Evolutionary conservation across 2,329 filamentous ascomycete species (phyloP).

Genomic region (Dothiorella sarmentorum): DNA sequence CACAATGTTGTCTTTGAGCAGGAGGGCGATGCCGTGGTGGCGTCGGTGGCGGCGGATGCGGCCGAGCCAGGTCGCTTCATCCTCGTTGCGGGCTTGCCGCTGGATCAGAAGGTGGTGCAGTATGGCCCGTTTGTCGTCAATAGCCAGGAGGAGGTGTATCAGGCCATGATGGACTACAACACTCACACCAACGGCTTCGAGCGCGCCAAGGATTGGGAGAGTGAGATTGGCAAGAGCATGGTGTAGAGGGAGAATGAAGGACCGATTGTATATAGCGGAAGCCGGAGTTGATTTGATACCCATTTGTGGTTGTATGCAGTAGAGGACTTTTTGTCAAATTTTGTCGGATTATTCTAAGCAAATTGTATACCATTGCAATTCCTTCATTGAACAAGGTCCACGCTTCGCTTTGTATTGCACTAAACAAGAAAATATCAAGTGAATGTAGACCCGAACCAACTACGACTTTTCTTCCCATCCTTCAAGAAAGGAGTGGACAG

Average conservation of each 20-base stretch:
- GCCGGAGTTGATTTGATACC: no score
- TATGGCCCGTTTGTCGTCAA: slow-evolving; percentile 48
- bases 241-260: neutral
- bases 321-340: no score
- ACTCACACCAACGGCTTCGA: slow-evolving; percentile 36
- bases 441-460: no score
- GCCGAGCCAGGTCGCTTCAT: slow-evolving; percentile 59
- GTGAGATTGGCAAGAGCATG: slow-evolving; percentile 83
- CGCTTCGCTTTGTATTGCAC: no score
- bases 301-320: no score
- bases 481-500: no score
- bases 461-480: no score
- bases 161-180: slow-evolving; percentile 56
- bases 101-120: slow-evolving; percentile 48
- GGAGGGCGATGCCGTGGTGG: slow-evolving; percentile 70
- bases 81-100: slow-evolving; percentile 73
- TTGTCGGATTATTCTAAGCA: no score
- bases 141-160: slow-evolving; percentile 83
- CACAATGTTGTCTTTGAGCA: slow-evolving; percentile 88
- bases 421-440: no score
- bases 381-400: no score
- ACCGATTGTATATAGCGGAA: no score
- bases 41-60: slow-evolving; percentile 64
- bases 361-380: no score
- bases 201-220: slow-evolving; percentile 58